Evolutionary conservation across 805 yeast species (phyloP).

Genomic region (Pichia heedii): DNA sequence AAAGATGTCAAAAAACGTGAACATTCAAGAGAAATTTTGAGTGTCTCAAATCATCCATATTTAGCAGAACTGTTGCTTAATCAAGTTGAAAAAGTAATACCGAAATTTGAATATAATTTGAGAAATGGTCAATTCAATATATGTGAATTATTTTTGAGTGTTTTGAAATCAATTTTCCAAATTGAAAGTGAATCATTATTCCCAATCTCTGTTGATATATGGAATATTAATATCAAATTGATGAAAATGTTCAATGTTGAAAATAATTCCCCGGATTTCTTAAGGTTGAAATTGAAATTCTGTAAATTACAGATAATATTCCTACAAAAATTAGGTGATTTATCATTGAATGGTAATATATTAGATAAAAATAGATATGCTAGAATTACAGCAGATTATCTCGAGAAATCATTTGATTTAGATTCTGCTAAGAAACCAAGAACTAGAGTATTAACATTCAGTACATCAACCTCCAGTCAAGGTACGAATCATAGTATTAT

Average conservation of each 20-base stretch:
- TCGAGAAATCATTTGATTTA: conserved; percentile 25
- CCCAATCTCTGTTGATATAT: conserved; percentile 19
- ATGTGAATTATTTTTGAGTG: conserved; percentile 23
- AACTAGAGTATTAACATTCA: conserved; percentile 2
- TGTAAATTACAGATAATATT: conserved; percentile 25
- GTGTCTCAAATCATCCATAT: conserved; percentile 38
- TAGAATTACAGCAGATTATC: conserved; percentile 25
- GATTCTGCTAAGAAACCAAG: background rate
- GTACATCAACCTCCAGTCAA: background rate
- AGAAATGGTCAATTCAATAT: conserved; percentile 16
- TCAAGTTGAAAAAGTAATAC: conserved; percentile 15
- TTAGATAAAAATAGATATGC: conserved; percentile 26
- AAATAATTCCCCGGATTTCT: conserved; percentile 16
- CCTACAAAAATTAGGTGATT: conserved; percentile 19
- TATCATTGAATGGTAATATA: conserved; percentile 24
- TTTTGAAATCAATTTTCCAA: conserved; percentile 22
- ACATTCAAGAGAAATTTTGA: conserved; percentile 60
- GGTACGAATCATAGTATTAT: no score
- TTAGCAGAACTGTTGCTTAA: conserved; percentile 20
- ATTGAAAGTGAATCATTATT: conserved; percentile 21
- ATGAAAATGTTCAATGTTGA: conserved; percentile 17
- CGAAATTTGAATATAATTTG: conserved; percentile 20
- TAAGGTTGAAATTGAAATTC: conserved; percentile 24
- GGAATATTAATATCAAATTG: conserved; percentile 20
- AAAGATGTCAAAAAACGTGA: conserved; percentile 41